Base-by-base conservation (phyloP, 495 filamentous ascomycete genomes). In the Talaromyces adpressus region DNA sequence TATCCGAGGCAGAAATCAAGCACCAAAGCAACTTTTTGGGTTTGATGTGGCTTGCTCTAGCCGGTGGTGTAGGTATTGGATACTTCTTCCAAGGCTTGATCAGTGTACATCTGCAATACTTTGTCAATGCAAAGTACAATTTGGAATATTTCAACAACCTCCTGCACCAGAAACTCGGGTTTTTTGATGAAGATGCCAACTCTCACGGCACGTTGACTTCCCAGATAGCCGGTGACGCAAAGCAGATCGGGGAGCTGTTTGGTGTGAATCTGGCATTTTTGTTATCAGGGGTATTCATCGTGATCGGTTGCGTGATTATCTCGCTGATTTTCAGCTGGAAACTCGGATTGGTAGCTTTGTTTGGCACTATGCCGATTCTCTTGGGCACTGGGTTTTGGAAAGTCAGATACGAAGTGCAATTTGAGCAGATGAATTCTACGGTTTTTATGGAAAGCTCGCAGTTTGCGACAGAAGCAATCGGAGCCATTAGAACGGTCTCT, bases 131-230 rank as follows among this genome's bases (percentile, higher is more conserved):
- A 57, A n/a, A 57, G 54, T 57, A 57, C 7, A 27, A 32, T 5
- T 8, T 57, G 23, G 8, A 57, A 7, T 57, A 57, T 32, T 29
- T 57, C 29, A 32, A 25, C 20, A n/a, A 16, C 12, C 54, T 57
- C 14, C 23, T 57, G 7, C 54, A 57, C 9, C 54, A 57, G 25
- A 27, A 32, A n/a, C 16, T 32, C 27, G 54, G 25, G 0, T 57
- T 29, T 2, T 57, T 57, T 29, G 54, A 57, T 7, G 54, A 57
- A 12, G 29, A 57, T n/a, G 54, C 25, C 6, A 20, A 57, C 9
- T 57, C 54, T 29, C 54, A 82, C 6, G 89, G 88, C 3, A 79
- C 88, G 12, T 73, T 92, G 34, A 82, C 82, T 6, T 79, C 84
- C 3, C 79, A 80, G 6, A 75, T 89, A 2, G 79, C 82, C 8